Percentiles rank a stretch among this genome's conserved stretches.
phyloP scores from a whole-genome alignment of 805 yeast genomes.

The Kazachstania kunashirensis region DNA sequence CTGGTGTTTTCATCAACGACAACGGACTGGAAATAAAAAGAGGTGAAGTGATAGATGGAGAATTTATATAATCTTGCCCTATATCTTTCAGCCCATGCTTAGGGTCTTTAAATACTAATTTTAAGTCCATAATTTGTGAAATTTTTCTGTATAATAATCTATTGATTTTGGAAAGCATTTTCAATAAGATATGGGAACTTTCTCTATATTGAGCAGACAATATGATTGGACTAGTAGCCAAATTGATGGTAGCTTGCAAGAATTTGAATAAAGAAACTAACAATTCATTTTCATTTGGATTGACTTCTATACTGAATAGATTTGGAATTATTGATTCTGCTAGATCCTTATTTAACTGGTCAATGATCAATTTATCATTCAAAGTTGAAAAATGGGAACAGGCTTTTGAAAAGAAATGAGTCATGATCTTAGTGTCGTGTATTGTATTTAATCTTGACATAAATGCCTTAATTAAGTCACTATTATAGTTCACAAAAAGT shows the following conservation, averaged over 20 bases:
- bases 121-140: conserved; percentile 15
- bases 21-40: conserved; percentile 24
- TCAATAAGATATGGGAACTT: conserved; percentile 9
- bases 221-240: conserved; percentile 8
- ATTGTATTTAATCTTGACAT: conserved; percentile 18
- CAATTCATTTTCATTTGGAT: conserved; percentile 11
- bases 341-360: conserved; percentile 22
- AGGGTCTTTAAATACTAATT: conserved; percentile 14
- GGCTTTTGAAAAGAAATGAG: conserved; percentile 24
- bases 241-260: conserved; percentile 15
- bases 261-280: conserved; percentile 23
- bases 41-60: conserved; percentile 27
- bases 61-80: conserved; percentile 12
- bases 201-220: conserved; percentile 14
- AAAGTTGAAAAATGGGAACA: conserved; percentile 19
- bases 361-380: conserved; percentile 23
- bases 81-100: conserved; percentile 7
- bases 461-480: conserved; percentile 18
- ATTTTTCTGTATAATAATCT: conserved; percentile 20
- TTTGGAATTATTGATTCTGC: conserved; percentile 19
- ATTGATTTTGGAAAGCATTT: conserved; percentile 17
- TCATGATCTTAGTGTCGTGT: conserved; percentile 10
- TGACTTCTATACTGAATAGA: conserved; percentile 9
- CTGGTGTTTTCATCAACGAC: conserved; percentile 12
- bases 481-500: conserved; percentile 24